A percentile compares a stretch with the other conserved stretches of the same genome.
Evolutionary conservation across 23 red algal genomes (phyloP).

Genomic region (Pyropia haitanensis): DNA sequence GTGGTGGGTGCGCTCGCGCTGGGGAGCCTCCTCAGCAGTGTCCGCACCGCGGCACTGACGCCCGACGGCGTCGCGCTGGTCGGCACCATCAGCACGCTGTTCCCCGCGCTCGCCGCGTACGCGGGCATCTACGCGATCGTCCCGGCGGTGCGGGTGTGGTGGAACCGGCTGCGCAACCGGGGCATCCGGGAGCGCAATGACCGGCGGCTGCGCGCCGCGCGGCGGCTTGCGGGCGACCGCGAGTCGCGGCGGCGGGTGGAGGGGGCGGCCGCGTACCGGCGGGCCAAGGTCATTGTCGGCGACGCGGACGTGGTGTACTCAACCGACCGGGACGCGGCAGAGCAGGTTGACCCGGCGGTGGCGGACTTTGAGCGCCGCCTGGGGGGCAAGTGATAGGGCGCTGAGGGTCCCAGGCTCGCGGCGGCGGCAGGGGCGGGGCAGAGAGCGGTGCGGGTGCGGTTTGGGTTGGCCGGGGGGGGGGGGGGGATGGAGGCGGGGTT

Average conservation of each 20-base stretch:
- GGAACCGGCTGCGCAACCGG: conserved; percentile 23
- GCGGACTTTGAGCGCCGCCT: conserved; percentile 66
- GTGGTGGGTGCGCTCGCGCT: conserved; percentile 64
- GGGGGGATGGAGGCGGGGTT: too few relatives aligned
- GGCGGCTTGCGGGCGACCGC: background rate
- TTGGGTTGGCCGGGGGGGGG: too few relatives aligned
- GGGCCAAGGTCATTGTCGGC: conserved; percentile 10
- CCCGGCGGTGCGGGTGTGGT: conserved; percentile 38
- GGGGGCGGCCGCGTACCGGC: conserved; percentile 25
- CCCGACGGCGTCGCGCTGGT: conserved; percentile 33
- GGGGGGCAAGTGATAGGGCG: background rate
- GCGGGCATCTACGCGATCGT: conserved; percentile 70
- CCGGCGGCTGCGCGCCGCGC: conserved; percentile 6
- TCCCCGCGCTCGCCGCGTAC: conserved; percentile 56
- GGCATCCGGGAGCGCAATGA: conserved; percentile 37
- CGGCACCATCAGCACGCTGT: conserved; percentile 34
- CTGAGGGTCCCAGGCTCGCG: too few relatives aligned
- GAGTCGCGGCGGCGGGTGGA: conserved; percentile 28
- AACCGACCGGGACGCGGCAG: conserved; percentile 33
- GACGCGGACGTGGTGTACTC: conserved; percentile 62
- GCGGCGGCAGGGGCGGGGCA: too few relatives aligned
- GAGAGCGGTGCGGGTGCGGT: too few relatives aligned
- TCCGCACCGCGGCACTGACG: conserved; percentile 15
- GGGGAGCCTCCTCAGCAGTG: conserved; percentile 33
- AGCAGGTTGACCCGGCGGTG: conserved; percentile 42